Evolutionary conservation across 208 protist genomes (phyloP), one percentile per base, ranked within the genome.

Genomic region (Leishmania aethiopica): DNA sequence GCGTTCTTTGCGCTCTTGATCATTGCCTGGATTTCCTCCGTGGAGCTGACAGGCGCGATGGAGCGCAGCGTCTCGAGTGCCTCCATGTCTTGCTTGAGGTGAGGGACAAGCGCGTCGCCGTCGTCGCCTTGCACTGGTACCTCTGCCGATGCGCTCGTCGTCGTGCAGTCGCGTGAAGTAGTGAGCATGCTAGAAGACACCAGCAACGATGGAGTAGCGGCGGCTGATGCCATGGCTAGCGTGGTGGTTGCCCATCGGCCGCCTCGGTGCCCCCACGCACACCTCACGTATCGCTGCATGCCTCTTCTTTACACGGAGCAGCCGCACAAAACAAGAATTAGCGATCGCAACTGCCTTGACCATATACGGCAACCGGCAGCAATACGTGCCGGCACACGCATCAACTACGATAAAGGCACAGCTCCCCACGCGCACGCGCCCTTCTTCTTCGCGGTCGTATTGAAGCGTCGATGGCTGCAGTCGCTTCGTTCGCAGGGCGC

Each of bases 1-100:
- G 88, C 88, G 72, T 94, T 96, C 79, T 95, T 96, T 6, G 88
- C 83, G 3, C 82, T 85, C 40, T 92, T 88, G 11, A 98, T 35
- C 81, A 98, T 89, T 17, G 86, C 78, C 49, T 85, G 84, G 22
- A 95, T 92, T 22, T 90, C 89, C 35, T 94, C 91, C 0, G 86
- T 79, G 60, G 62, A 79, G 67, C 80, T 89, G 69, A 90, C 72
- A 3, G 93, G 90, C 6, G 92, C 89, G 0, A 87, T 86, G 1
- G 90, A 85, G 11, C 83, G 90, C 66, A 96, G 75, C 17, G 94
- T 28, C 49, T 83, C 57, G 40, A 93, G 64, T 5, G 92, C 79
- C 22, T 81, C 66, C 40, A 62, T 75, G 62, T 94, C 86, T 71
- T 87, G 81, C 19, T 15, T 55, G 28, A 89, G 45, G 45, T 87